Evolutionary conservation across 176 grass and related monocot species (phyloP).

Genomic region (Cenchrus fungigraminus): DNA sequence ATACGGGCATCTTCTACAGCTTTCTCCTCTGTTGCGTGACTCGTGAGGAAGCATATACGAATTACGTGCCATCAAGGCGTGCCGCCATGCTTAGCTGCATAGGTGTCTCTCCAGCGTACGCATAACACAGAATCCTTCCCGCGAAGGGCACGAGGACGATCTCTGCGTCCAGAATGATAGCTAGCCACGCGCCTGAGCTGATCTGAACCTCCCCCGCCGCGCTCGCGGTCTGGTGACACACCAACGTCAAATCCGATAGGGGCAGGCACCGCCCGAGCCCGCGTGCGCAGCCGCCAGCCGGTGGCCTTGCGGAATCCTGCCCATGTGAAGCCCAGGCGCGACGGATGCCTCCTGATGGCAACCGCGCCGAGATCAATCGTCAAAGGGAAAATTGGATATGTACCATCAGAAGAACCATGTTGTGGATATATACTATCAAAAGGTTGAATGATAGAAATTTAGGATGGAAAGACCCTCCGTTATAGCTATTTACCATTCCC

Average conservation of each 20-base stretch:
- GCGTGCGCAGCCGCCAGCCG: background rate
- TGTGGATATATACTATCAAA: too few species aligned
- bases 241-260: background rate
- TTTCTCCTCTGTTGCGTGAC: background rate
- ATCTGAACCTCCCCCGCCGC: too few species aligned
- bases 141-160: background rate
- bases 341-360: background rate
- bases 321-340: conserved; percentile 35
- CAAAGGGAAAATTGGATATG: too few species aligned
- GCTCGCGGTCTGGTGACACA: too few species aligned
- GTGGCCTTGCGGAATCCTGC: conserved; percentile 15
- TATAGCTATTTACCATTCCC: too few species aligned
- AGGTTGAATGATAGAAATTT: too few species aligned
- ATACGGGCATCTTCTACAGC: background rate
- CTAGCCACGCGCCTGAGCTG: too few species aligned
- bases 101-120: background rate
- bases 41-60: background rate
- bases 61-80: background rate
- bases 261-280: background rate
- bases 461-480: too few species aligned
- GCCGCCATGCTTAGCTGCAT: background rate
- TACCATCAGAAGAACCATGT: too few species aligned
- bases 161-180: too few species aligned
- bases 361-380: background rate
- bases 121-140: background rate